Base-by-base conservation (phyloP, 2,329 filamentous ascomycete genomes). In the Phialophora tarda region DNA sequence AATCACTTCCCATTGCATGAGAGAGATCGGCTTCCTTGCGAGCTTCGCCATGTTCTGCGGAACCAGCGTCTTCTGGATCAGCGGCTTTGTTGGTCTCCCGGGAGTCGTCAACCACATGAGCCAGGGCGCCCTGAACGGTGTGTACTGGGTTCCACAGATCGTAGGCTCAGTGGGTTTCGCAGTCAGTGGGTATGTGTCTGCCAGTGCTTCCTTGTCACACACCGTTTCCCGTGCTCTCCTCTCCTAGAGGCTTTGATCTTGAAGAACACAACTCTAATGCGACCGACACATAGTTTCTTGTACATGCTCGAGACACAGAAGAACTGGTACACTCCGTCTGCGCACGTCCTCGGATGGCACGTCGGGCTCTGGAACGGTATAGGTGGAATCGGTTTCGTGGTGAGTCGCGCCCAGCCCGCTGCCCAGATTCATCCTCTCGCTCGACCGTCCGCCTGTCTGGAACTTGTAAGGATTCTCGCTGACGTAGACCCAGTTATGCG, bases 271-370 rank as follows among this genome's bases (percentile, higher is more conserved):
- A n/a, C 21, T 51, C 48, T 28, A 12, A 51, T 14, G 11, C 48
- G 11, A 2, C 48, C 24, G 21, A 51, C 17, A 21, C 17, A 23
- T 3, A 51, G 48, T 51, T 28, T 51, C 48, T 28, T 51, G 48
- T 51, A 51, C 48, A 51, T 51, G 48, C 23, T 51, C 14, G 48
- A 51, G 24, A 51, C 48, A 26, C 48, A 51, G 48, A 23, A 7
- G 48, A 51, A 26, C 21, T 51, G 38, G 48, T 51, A 26, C 14
- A 28, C 48, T 5, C 23, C 48, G 3, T 51, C 48, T 14, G 11
- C 48, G 14, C 48, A 51, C 24, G 48, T 51, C 11, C 48, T 51
- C 4, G 48, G 48, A 51, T 51, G 48, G 48, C 48, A 51, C 48
- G 48, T 51, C 23, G 48, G 48, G 12, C 21, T 51, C 23, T 51